Percentiles rank a stretch among this genome's conserved stretches.
Evolutionary conservation across 768 basidiomycete genomes (phyloP).

Genomic region (Gyrodon lividus): DNA sequence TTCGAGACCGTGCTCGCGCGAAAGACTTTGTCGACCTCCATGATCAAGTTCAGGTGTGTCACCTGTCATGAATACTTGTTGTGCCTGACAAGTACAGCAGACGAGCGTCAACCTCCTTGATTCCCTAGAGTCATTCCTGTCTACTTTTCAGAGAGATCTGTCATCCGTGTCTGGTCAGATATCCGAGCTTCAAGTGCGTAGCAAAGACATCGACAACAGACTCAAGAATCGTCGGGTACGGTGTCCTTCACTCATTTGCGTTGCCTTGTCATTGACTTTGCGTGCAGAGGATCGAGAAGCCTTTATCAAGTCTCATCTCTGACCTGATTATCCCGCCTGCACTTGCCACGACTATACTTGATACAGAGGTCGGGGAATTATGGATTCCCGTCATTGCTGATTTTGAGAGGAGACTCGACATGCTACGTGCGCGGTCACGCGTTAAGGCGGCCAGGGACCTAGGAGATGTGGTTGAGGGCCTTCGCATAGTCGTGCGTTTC

Average conservation of each 20-base stretch:
- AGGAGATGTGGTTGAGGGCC: conserved; percentile 78
- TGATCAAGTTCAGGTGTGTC: conserved; percentile 78
- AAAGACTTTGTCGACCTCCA: conserved; percentile 85
- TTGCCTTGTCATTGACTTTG: conserved; percentile 3
- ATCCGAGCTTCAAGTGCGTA: conserved; percentile 86
- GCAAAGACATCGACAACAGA: conserved; percentile 85
- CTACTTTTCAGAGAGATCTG: conserved; percentile 93
- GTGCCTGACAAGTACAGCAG: conserved; percentile 40
- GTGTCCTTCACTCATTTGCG: conserved; percentile 9
- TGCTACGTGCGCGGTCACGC: conserved; percentile 67
- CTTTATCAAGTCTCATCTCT: conserved; percentile 75
- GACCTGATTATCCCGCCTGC: conserved; percentile 82
- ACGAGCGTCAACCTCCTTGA: conserved; percentile 83
- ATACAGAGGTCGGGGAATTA: conserved; percentile 80
- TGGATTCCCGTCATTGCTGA: conserved; percentile 85
- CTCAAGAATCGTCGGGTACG: conserved; percentile 82
- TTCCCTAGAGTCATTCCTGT: conserved; percentile 87
- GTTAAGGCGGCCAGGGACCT: conserved; percentile 88
- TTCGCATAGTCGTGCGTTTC: conserved; percentile 78
- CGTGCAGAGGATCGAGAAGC: conserved; percentile 80
- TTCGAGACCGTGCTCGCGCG: conserved; percentile 39
- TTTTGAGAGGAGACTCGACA: conserved; percentile 72
- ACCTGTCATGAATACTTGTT: neutral
- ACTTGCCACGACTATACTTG: conserved; percentile 74
- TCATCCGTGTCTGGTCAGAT: conserved; percentile 96